Evolutionary conservation across 495 filamentous ascomycete species (phyloP).

Genomic region (Trichoderma orchidacearum): DNA sequence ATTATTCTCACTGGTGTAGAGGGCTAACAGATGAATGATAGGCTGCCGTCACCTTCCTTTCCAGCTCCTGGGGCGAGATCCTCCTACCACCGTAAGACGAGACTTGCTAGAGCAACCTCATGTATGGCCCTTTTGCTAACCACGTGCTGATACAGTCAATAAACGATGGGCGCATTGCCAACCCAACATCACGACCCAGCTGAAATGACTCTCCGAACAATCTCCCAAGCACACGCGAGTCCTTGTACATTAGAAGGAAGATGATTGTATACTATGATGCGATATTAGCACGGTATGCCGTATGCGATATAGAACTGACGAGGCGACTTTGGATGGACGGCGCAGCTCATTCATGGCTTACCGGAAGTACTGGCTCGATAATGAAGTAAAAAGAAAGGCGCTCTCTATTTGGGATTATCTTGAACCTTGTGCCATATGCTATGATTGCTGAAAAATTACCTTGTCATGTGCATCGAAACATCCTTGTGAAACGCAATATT

Average conservation of each 20-base stretch:
- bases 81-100: conserved; percentile 49
- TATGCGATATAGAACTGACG: not conserved
- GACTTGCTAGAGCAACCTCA: not conserved
- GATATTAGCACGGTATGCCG: not conserved
- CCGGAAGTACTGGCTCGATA: not conserved
- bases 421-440: not conserved
- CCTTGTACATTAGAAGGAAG: not conserved
- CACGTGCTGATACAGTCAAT: not conserved
- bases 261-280: not conserved
- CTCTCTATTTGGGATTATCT: not conserved
- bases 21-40: conserved; percentile 14
- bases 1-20: not conserved
- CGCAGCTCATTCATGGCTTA: not conserved
- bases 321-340: not conserved
- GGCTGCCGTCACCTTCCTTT: conserved; percentile 61
- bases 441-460: not conserved
- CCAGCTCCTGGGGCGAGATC: conserved; percentile 61
- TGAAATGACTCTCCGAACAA: not conserved
- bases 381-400: not conserved
- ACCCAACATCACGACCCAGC: not conserved
- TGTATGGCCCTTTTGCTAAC: not conserved
- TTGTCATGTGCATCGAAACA: not conserved
- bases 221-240: not conserved
- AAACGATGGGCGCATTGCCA: not conserved
- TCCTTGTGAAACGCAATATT: not conserved